A percentile compares a stretch with the other conserved stretches of the same genome.
These are phyloP conservation scores for Fusarium setosum DNA, from an alignment of 2,329 filamentous ascomycete genomes.

Conservation along the genomic window DNA sequence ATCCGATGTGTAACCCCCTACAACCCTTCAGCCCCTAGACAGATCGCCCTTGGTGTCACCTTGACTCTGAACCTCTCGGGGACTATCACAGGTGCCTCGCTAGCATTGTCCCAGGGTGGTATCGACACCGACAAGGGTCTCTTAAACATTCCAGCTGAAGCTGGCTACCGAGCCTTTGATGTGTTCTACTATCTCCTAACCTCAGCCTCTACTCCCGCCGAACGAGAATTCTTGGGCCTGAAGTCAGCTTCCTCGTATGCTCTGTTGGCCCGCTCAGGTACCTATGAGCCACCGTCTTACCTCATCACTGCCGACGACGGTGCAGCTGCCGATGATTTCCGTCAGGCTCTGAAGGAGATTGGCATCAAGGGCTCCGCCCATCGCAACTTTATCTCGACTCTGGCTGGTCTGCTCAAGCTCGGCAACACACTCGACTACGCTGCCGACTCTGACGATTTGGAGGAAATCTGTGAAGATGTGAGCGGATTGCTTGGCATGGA, in stretches of 20 bases:
- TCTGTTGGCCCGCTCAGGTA: conserved; percentile 84
- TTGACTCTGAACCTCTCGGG: conserved; percentile 86
- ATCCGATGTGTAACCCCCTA: conserved; percentile 87
- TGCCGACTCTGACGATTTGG: conserved; percentile 85
- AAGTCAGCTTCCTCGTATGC: conserved; percentile 81
- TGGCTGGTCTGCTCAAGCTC: conserved; percentile 89
- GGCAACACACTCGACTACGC: conserved; percentile 90
- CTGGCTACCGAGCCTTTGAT: conserved; percentile 92
- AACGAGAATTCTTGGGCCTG: conserved; percentile 88
- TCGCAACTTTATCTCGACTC: conserved; percentile 84
- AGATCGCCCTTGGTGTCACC: conserved; percentile 83
- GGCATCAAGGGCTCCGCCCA: conserved; percentile 91
- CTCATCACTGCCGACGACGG: conserved; percentile 93
- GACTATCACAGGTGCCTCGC: conserved; percentile 77
- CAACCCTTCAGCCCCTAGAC: conserved; percentile 85
- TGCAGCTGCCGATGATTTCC: conserved; percentile 93
- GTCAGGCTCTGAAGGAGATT: conserved; percentile 86
- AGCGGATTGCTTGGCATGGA: conserved; percentile 87
- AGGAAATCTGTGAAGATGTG: conserved; percentile 91
- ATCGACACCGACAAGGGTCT: conserved; percentile 87
- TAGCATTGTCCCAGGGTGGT: conserved; percentile 87
- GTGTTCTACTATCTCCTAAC: conserved; percentile 98
- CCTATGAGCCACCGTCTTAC: conserved; percentile 87
- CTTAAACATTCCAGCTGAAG: conserved; percentile 80
- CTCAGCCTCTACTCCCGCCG: conserved; percentile 87